These are phyloP conservation scores for Barnettozyma botsteinii DNA, from an alignment of 805 yeast genomes.

Conservation along the genomic window DNA sequence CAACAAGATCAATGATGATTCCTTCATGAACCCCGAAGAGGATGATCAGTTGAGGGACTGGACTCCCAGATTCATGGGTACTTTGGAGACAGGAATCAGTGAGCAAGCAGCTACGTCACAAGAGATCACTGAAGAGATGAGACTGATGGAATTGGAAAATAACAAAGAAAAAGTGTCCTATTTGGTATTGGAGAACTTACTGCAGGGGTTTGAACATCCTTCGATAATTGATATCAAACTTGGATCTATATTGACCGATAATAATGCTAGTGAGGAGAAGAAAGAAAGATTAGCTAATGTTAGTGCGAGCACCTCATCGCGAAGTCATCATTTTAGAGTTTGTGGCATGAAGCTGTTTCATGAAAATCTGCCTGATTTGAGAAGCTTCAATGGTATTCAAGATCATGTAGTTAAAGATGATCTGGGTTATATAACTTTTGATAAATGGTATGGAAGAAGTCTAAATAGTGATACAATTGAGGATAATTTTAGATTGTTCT, in stretches of 20 bases:
- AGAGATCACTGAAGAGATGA: constrained; percentile 21
- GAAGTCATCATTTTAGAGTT: constrained; percentile 65
- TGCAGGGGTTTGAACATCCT: constrained; percentile 58
- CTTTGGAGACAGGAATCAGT: constrained; percentile 42
- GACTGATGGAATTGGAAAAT: constrained; percentile 2
- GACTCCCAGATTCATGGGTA: constrained; percentile 64
- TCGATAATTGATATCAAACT: constrained; percentile 78
- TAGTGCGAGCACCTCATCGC: constrained; percentile 71
- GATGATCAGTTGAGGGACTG: constrained; percentile 41
- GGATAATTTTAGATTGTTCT: constrained; percentile 41
- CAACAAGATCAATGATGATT: constrained; percentile 26
- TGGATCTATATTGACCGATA: constrained; percentile 69
- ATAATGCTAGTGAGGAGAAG: constrained; percentile 52
- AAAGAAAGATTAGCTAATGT: constrained; percentile 55
- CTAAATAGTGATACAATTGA: constrained; percentile 39
- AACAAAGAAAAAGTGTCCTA: constrained; percentile 26
- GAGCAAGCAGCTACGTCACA: constrained; percentile 21
- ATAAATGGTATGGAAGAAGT: constrained; percentile 68
- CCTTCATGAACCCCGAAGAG: constrained; percentile 10
- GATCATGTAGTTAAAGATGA: constrained; percentile 19
- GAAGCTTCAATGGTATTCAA: constrained; percentile 11
- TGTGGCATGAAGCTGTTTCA: constrained; percentile 76
- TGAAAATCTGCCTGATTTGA: constrained; percentile 14
- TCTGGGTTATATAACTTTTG: constrained; percentile 44
- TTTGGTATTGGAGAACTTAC: constrained; percentile 66